Evolutionary conservation across 805 yeast genomes (phyloP), one percentile per base, ranked within the genome.

Genomic region (Candida suzukii): DNA sequence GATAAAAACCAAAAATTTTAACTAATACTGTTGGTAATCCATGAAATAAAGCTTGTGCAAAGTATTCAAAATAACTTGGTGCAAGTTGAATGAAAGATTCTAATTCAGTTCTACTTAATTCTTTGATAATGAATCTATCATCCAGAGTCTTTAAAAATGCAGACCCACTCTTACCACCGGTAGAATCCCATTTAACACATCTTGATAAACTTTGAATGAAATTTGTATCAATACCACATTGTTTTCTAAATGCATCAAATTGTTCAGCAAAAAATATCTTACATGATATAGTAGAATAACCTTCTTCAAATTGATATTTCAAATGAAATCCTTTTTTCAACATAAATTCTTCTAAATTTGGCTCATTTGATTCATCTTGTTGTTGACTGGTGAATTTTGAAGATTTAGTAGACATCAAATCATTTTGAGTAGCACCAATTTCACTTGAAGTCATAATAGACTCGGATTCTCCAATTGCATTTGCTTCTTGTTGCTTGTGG

Each of bases 141-240:
- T 93, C 99, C 35, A 87, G 64, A 0, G 99, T 93, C 56, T 93
- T 93, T 60, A 93, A 67, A 58, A 93, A 93, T 2, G 88, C 87
- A 3, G 96, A 88, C 0, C 98, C 97, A 58, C 96, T 86, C 57
- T 93, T 93, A 29, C 99, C 99, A 31, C 99, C 99, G 22, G 81
- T 76, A 0, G 95, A 83, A 53, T 91, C 90, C 98, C 98, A 95
- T 55, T 88, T 86, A 13, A 88, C 78, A 64, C 99, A 93, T 46
- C 99, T 66, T 5, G 96, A 81, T 37, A 95, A 71, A 60, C 97
- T 88, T 57, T 88, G 96, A 32, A 93, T 78, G 50, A 82, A 93
- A 49, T 74, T 74, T 5, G 75, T 82, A 43, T 78, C 78, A 42
- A 80, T 77, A 1, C 87, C 88, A 67, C 97, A 91, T 25, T 85